phyloP scores from a whole-genome alignment of 768 basidiomycete genomes.

The Candolleomyces eurysporus region DNA sequence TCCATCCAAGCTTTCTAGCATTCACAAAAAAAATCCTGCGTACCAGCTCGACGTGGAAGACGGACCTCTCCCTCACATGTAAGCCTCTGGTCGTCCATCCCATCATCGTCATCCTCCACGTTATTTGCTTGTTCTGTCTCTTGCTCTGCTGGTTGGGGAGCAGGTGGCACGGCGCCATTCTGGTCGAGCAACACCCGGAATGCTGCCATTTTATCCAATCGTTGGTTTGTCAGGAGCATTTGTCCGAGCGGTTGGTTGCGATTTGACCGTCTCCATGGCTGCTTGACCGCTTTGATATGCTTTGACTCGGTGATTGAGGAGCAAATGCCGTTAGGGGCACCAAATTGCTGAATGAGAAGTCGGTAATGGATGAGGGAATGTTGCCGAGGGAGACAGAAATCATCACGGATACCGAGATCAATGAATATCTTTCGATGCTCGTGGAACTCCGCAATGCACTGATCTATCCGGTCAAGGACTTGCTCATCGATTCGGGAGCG shows the following conservation, averaged over 20 bases:
- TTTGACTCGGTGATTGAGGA: slow-evolving; percentile 20
- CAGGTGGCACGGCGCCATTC: no score
- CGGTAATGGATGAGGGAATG: slow-evolving; percentile 11
- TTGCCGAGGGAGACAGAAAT: slow-evolving; percentile 2
- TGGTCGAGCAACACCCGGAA: not conserved
- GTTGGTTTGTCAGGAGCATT: slow-evolving; percentile 20
- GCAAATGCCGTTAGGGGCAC: slow-evolving; percentile 16
- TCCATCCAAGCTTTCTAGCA: not conserved
- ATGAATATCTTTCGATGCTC: not conserved
- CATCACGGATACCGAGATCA: not conserved
- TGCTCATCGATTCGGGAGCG: not conserved
- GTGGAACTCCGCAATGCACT: not conserved
- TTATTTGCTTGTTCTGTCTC: no score
- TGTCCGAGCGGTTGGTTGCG: slow-evolving; percentile 18
- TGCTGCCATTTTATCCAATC: slow-evolving; percentile 18
- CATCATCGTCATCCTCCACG: no score
- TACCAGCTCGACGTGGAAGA: no score
- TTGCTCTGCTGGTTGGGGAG: no score
- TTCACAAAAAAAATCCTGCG: no score
- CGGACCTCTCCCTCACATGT: no score
- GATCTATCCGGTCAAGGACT: not conserved
- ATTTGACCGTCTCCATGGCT: slow-evolving; percentile 1
- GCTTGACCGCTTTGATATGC: slow-evolving; percentile 18
- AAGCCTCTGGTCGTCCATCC: no score
- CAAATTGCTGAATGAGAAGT: slow-evolving; percentile 6